Base-by-base conservation (phyloP, 495 filamentous ascomycete species). In the Trichoderma reesei region DNA sequence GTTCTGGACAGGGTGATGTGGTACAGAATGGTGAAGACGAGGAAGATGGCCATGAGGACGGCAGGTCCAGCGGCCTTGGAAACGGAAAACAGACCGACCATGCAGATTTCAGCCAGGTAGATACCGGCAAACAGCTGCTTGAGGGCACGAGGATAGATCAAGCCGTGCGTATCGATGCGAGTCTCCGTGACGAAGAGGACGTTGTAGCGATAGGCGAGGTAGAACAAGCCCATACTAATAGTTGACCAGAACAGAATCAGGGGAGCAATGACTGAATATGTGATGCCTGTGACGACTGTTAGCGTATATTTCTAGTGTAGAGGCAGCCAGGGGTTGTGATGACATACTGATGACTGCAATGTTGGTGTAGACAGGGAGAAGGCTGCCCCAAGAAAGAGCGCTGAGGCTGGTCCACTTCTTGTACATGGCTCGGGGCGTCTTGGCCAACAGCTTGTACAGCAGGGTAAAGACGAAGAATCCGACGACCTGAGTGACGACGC, bases 191-290 rank as follows among this genome's bases (percentile, higher is more conserved):
- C 91, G 74, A 95, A 98, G 59, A 98, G 82, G 69, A 98, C 72
- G 72, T 98, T 96, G 82, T 98, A 98, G 5, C 91, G 85, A 83
- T 90, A 97, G 63, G 94, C 92, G 59, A 96, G 79, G 76, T 97
- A 97, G 76, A 98, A 90, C 63, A 96, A 79, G 63, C 82, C 86
- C 65, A 98, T 80, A 64, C 90, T 93, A 61, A 97, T 79, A 20
- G 87, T 86, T 41, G 89, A 88, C 75, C 97, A 97, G 31, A 87
- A 90, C 56, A 97, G 78, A 69, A 98, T 88, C 51, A 98, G 76
- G 0, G 94, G 94, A 16, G 94, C 91, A 70, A 98, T 97, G 72
- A 85, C 86, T 38, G 92, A 88, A 73, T 98, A 98, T 26, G 86
- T 87, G 66, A 98, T 89, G 41, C 87, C 90, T 83, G 67, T 5